A percentile compares a stretch with the other conserved stretches of the same genome.
Conservation (phyloP, 2,329 filamentous ascomycete species). For the Colletotrichum sp. region DNA sequence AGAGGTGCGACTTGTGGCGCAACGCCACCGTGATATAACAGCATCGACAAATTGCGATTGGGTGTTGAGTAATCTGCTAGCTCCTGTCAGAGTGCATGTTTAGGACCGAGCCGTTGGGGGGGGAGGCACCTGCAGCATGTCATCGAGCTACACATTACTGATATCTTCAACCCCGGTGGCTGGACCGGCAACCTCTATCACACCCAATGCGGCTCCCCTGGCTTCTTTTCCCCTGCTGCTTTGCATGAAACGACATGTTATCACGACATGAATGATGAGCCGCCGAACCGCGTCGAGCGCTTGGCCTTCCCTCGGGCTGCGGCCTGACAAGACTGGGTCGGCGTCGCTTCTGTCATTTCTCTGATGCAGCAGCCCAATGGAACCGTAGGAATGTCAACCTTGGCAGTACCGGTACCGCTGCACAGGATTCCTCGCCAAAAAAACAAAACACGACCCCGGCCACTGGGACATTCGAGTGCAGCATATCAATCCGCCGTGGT, state of each 20-base stretch:
- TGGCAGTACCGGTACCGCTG: neutral
- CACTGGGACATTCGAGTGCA: neutral
- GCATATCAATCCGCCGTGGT: neutral
- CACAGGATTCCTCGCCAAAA: neutral
- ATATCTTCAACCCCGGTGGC: neutral
- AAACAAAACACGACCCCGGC: neutral
- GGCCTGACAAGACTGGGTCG: neutral
- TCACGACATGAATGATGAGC: neutral
- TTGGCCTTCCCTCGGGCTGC: neutral
- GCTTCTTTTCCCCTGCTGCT: neutral
- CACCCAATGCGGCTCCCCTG: neutral
- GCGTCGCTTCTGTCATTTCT: neutral
- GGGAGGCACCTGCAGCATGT: neutral
- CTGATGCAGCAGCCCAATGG: neutral
- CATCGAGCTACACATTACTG: neutral
- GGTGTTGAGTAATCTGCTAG: neutral
- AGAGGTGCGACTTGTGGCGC: neutral
- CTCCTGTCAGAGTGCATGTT: neutral
- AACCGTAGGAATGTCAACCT: neutral
- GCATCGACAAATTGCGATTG: neutral
- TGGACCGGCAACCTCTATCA: neutral
- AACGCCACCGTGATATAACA: neutral
- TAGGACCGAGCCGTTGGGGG: neutral
- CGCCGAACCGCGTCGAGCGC: neutral
- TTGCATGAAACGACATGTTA: neutral